Evolutionary conservation across 768 basidiomycete genomes (phyloP), one percentile per base, ranked within the genome.

Genomic region (Leccinum variicolor): DNA sequence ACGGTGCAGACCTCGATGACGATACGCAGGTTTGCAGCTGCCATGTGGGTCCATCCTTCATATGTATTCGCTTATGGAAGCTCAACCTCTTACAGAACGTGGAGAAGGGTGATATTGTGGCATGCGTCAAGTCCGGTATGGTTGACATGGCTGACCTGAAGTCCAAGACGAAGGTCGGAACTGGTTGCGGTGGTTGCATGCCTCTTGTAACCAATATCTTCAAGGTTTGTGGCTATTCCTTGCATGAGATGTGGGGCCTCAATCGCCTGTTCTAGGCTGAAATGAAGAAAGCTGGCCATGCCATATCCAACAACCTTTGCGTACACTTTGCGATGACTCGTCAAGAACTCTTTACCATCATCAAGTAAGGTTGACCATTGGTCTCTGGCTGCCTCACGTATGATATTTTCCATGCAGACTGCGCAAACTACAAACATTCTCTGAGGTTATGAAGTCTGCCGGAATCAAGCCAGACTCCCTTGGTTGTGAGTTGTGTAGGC

Each of bases 401-500:
- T 39, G 36, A 39, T 2, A n/a, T 39, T 21, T 43, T 55, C 1
- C 41, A n/a, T 47, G 1, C 26, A 66, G 84, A 64, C 72, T 89
- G 60, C 87, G 86, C 69, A 77, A 81, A 57, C 74, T 89, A 31
- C 76, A 69, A 52, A 82, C 79, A n/a, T 84, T 85, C 57, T 57
- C 69, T 1, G 79, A 81, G 28, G 75, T 89, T 41, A 82, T 88
- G 79, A 63, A 65, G 8, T 72, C 73, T 7, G 74, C 71, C 3
- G 86, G 86, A 19, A 72, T 75, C 21, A 76, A 76, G 39, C 71
- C 75, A 33, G 72, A 78, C 45, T 74, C 83, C 0, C 62, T 85
- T 6, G 89, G 89, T 2, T 91, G 89, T 62, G 89, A 90, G 70
- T 69, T 85, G 23, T 91, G 89, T 73, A 88, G 85, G 63, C 89